These are phyloP conservation scores for Litsea cubeba DNA, from an alignment of 164 flowering plant genomes.

Conservation along the genomic window DNA sequence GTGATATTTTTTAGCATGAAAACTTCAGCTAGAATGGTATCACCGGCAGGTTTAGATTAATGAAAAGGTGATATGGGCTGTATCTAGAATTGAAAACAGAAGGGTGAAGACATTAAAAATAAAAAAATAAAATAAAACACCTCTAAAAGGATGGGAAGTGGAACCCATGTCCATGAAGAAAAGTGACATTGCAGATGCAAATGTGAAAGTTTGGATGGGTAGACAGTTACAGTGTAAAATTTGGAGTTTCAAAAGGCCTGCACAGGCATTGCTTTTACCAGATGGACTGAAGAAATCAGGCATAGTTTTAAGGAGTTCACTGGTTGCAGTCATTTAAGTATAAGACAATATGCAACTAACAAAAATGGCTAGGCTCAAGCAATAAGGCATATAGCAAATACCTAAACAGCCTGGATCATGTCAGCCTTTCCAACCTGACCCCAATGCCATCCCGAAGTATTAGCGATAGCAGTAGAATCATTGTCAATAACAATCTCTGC, in stretches of 20 bases:
- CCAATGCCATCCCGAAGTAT: not conserved
- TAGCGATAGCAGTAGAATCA: not conserved
- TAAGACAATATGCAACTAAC: not conserved
- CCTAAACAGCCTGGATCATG: no score
- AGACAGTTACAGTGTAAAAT: not conserved
- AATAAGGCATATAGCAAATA: no score
- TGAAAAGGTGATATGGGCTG: no score
- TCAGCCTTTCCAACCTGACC: not conserved
- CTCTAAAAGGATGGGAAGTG: not conserved
- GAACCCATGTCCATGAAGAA: not conserved
- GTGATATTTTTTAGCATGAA: no score
- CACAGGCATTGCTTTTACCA: not conserved
- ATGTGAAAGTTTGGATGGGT: not conserved
- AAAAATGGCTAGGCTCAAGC: no score
- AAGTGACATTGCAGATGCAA: not conserved
- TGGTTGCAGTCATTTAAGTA: not conserved
- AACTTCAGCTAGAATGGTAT: no score
- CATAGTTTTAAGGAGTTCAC: not conserved
- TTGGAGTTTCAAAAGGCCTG: not conserved
- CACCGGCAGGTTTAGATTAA: no score
- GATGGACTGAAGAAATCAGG: not conserved
- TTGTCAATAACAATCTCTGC: not conserved
- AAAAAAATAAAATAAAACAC: no score
- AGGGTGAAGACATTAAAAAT: no score
- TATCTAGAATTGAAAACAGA: no score